These are phyloP conservation scores for Trichoderma guizhouense DNA, from an alignment of 2,329 filamentous ascomycete genomes.

Conservation along the genomic window DNA sequence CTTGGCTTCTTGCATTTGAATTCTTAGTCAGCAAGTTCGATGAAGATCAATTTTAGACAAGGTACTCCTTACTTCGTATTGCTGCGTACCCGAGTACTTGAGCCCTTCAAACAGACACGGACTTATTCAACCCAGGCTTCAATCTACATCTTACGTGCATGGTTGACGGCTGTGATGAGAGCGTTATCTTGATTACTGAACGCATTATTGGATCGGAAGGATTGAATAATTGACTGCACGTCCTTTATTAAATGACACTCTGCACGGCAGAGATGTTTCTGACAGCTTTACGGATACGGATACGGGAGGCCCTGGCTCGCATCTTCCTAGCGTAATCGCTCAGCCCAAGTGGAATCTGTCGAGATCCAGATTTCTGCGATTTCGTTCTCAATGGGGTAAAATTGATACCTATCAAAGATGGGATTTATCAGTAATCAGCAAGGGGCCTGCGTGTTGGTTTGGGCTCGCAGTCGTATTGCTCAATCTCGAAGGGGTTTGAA, in stretches of 20 bases:
- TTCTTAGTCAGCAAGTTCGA: neutral
- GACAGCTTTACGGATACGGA: conserved; percentile 13
- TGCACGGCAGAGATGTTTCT: neutral
- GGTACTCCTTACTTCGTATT: neutral
- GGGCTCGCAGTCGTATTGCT: neutral
- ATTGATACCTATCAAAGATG: neutral
- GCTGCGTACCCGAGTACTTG: neutral
- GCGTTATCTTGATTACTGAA: neutral
- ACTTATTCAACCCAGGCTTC: neutral
- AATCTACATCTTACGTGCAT: neutral
- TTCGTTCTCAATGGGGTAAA: neutral
- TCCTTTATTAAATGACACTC: neutral
- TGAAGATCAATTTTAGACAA: neutral
- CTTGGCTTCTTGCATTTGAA: too few species aligned
- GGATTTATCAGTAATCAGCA: neutral
- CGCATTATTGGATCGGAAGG: neutral
- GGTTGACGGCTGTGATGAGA: neutral
- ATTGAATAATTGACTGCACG: neutral
- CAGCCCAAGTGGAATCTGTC: neutral
- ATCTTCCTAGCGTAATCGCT: conserved; percentile 2
- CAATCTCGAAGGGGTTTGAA: neutral
- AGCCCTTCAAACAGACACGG: neutral
- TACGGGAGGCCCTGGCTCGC: neutral
- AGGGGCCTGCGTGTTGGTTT: neutral
- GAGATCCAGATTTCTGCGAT: neutral